Conservation (phyloP, 129 eudicot species). For the Centrapalus pauciflorus region DNA sequence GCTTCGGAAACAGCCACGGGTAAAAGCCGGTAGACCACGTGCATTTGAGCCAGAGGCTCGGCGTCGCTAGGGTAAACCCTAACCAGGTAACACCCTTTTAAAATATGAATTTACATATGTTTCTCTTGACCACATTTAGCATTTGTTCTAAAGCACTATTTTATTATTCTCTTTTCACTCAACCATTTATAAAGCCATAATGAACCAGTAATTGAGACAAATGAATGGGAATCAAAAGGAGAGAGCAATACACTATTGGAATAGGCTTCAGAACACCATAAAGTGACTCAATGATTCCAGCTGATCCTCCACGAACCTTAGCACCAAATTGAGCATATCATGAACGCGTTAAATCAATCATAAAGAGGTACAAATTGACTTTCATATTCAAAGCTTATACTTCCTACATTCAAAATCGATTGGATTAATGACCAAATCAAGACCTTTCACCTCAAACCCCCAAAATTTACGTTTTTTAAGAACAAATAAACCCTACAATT, state of each 20-base stretch:
- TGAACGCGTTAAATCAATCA: neutral
- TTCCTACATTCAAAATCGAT: neutral
- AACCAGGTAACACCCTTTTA: no score
- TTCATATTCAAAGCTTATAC: neutral
- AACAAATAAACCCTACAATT: neutral
- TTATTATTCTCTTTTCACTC: neutral
- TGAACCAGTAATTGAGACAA: neutral
- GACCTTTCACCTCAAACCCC: neutral
- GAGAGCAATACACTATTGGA: slow-evolving; percentile 41
- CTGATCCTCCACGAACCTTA: slow-evolving; percentile 92
- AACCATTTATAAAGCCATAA: neutral
- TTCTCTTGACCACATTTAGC: neutral
- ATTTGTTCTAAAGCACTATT: neutral
- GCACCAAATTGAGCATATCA: neutral
- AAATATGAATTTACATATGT: neutral
- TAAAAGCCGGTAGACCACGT: no score
- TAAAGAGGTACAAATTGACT: neutral
- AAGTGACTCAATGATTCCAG: slow-evolving; percentile 75
- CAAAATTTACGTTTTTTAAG: neutral
- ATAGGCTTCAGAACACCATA: slow-evolving; percentile 76
- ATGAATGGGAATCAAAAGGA: neutral
- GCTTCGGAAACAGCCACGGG: no score
- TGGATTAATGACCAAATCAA: neutral
- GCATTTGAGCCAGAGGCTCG: no score
- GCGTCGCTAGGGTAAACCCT: no score